Base-by-base conservation (phyloP, 352 stramenopile species). In the Globisporangium carolinianum region DNA sequence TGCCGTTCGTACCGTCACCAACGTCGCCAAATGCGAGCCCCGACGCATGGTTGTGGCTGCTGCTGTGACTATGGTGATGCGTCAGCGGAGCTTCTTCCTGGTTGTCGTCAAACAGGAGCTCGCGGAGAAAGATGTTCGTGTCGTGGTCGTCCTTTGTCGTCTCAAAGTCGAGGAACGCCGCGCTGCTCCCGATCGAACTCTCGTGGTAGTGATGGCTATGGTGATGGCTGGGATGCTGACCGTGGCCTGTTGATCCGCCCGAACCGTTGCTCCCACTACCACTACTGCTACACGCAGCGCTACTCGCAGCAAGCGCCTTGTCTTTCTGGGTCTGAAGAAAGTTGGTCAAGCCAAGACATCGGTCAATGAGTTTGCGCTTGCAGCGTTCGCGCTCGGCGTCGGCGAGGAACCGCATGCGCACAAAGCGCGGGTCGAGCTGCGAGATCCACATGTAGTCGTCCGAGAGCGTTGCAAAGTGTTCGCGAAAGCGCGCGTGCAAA, bases 361-460 rank as follows among this genome's bases (percentile, higher is more conserved):
- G 69, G 24, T 80, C 72, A 39, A 72, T 69, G 17, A 80, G 58
- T 1, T 61, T 55, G 4, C 58, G 62, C 62, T 77, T 77, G 67
- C 63, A 80, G 42, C 58, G 51, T 36, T 74, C 66, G n/a, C 72
- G 72, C 54, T 81, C 72, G 10, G 63, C 53, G 24, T 81, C 69
- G 46, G 58, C 75, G 47, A 81, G 52, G 46, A 76, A 78, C 56
- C 73, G 73, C 72, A 78, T 81, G 36, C 67, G 68, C 45, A 76
- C 69, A 48, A 78, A 81, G 35, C 72, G 72, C 18, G 72, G 72
- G 48, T 81, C 72, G 10, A 81, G 49, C 53, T 78, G 69, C 14
- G 72, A 81, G 52, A 81, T 67, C 72, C 72, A 81, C 62, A 78
- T 74, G 36, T 76, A 54, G 45, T 75, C 65, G 32, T 67, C 62